phyloP scores from a whole-genome alignment of 2,329 filamentous ascomycete species.

The Cladosporium sp. region DNA sequence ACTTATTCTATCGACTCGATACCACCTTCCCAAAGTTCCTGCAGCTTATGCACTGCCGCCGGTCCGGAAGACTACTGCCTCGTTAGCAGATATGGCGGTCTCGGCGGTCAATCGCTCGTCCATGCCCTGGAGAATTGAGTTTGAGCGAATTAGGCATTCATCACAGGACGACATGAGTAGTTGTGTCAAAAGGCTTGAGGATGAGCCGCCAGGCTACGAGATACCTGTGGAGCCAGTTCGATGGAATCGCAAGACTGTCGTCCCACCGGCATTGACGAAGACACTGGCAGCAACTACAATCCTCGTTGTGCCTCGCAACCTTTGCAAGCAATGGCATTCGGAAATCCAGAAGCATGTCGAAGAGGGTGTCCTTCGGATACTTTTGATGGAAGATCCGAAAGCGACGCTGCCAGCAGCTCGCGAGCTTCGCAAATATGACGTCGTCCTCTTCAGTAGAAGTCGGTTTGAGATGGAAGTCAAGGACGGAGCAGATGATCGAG shows the following conservation, averaged over 20 bases:
- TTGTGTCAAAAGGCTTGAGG: constrained; percentile 53
- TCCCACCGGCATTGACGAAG: constrained; percentile 47
- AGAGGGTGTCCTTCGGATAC: constrained; percentile 51
- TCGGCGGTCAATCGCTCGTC: constrained; percentile 62
- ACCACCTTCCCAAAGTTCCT: constrained; percentile 64
- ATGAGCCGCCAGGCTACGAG: constrained; percentile 34
- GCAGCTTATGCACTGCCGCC: constrained; percentile 50
- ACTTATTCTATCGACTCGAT: constrained; percentile 67
- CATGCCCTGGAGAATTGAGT: constrained; percentile 65
- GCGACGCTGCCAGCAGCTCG: constrained; percentile 54
- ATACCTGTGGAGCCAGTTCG: constrained; percentile 37
- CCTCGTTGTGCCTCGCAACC: constrained; percentile 76
- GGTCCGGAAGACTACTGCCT: constrained; percentile 50
- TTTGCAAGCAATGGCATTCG: constrained; percentile 76
- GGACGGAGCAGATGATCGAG: constrained; percentile 44
- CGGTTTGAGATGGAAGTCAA: constrained; percentile 67
- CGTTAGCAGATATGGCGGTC: constrained; percentile 72
- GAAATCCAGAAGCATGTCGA: constrained; percentile 77
- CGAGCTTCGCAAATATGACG: constrained; percentile 63
- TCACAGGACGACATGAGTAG: constrained; percentile 48
- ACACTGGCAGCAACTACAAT: constrained; percentile 67
- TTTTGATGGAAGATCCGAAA: constrained; percentile 55
- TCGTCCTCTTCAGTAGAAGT: constrained; percentile 71
- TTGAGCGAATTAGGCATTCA: constrained; percentile 49
- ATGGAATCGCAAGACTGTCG: constrained; percentile 39